Evolutionary conservation across 1,284 basidiomycete genomes (phyloP), one percentile per base, ranked within the genome.

Genomic region (Moesziomyces parantarcticus): DNA sequence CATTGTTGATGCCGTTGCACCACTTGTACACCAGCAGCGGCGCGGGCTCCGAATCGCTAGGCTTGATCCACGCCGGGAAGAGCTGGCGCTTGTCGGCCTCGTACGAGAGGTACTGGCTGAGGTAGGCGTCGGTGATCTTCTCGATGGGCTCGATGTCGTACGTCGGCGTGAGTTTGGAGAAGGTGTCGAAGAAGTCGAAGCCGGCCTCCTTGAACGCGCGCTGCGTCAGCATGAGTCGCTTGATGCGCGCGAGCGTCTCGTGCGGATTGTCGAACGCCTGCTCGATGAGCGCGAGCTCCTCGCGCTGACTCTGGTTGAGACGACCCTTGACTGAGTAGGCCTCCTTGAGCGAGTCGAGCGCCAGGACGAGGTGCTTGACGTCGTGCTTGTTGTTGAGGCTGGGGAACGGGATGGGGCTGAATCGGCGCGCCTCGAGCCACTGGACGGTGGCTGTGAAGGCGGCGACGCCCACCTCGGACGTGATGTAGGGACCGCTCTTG

Each of bases 21-120:
- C 82, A 84, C 64, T 84, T 84, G 78, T 83, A 84, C 45, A 84
- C 82, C 13, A 84, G 73, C 66, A 84, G 51, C 14, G 82, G 82
- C 49, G 80, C 77, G 11, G 82, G 82, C 62, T 84, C 82, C 43
- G 77, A 76, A 54, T 84, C 82, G 61, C 77, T 77, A 3, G 82
- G 82, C 68, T 84, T 84, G 76, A 84, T 81, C 82, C 82, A 84
- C 3, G 82, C 79, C 8, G 82, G 82, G 78, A 84, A 84, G 20
- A 84, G 74, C 54, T 81, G 78, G n/a, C 82, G 80, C 68, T 81
- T 82, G 68, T 83, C 81, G 10, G 81, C 80, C 64, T 84, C 82
- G 74, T 84, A 84, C 20, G 74, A 78, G 25, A 84, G 75, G 47
- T 83, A 84, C 61, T 83, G 81, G 59, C 80, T 78, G 42, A 84